A percentile compares a stretch with the other conserved stretches of the same genome.
phyloP scores from a whole-genome alignment of 2,329 filamentous ascomycete species.

The Catunica adiposa region DNA sequence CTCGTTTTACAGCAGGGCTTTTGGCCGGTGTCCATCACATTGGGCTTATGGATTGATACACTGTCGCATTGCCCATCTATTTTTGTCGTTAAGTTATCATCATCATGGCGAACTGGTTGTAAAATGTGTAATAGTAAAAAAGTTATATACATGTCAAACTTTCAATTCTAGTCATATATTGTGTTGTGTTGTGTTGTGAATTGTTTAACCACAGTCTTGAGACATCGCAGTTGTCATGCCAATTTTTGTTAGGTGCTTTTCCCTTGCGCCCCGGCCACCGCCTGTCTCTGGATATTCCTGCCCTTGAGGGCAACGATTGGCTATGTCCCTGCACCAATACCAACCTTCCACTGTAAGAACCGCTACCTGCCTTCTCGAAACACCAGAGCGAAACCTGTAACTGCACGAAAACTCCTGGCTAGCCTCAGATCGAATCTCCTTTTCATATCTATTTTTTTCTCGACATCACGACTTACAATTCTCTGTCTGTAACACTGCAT shows the following conservation, averaged over 20 bases:
- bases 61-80: constrained; percentile 14
- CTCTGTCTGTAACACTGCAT: background rate
- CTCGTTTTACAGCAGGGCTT: background rate
- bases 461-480: background rate
- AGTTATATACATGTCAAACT: background rate
- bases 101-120: constrained; percentile 13
- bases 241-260: background rate
- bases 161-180: too few species aligned
- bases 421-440: constrained; percentile 4
- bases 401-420: background rate
- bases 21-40: background rate
- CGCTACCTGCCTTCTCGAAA: constrained; percentile 10
- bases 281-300: background rate
- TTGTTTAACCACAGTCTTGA: too few species aligned
- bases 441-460: constrained; percentile 5
- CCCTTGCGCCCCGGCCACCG: background rate
- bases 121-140: constrained; percentile 9
- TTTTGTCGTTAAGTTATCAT: constrained; percentile 10
- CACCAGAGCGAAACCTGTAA: constrained; percentile 13
- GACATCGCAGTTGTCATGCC: too few species aligned
- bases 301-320: background rate
- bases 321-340: background rate
- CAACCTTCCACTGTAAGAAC: background rate
- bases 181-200: too few species aligned
- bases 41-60: constrained; percentile 4